Percentiles rank a stretch among this genome's conserved stretches.
phyloP scores from a whole-genome alignment of 345 rosid genomes.

The Bruguiera parviflora region DNA sequence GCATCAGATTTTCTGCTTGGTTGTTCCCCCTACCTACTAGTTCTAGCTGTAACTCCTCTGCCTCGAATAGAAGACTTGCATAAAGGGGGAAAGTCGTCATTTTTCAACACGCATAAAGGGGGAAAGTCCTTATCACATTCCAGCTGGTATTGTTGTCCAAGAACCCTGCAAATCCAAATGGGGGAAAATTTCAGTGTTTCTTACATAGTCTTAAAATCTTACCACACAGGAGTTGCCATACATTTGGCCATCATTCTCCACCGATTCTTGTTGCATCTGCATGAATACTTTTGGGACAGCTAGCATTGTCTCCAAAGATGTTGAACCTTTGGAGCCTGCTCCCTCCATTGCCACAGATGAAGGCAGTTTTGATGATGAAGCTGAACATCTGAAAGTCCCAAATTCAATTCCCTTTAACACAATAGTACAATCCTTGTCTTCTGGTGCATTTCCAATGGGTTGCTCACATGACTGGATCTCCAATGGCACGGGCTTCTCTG shows the following conservation, averaged over 20 bases:
- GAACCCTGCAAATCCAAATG: slow-evolving; percentile 25
- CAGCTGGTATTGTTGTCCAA: slow-evolving; percentile 19
- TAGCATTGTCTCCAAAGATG: slow-evolving; percentile 15
- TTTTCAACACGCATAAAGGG: slow-evolving; percentile 21
- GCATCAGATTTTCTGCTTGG: no score
- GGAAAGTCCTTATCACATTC: slow-evolving; percentile 31
- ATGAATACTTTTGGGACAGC: not conserved
- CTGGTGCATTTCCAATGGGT: slow-evolving; percentile 10
- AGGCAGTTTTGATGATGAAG: slow-evolving; percentile 12
- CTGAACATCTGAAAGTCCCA: slow-evolving; percentile 24
- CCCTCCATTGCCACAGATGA: slow-evolving; percentile 14
- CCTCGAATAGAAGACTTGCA: no score
- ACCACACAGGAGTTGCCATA: slow-evolving; percentile 14
- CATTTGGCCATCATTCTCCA: slow-evolving; percentile 21
- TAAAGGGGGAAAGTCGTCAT: no score
- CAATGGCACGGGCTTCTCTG: slow-evolving; percentile 19
- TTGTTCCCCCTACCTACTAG: no score
- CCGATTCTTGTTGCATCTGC: slow-evolving; percentile 17
- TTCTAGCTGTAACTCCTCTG: no score
- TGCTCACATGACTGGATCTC: slow-evolving; percentile 19
- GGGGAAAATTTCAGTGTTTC: not conserved
- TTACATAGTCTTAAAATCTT: not conserved
- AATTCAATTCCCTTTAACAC: slow-evolving; percentile 6
- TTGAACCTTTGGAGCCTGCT: slow-evolving; percentile 22
- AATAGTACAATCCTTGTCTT: slow-evolving; percentile 8